These are phyloP conservation scores for Ophiostoma triangulosporum DNA, from an alignment of 2,329 filamentous ascomycete genomes.

Conservation along the genomic window DNA sequence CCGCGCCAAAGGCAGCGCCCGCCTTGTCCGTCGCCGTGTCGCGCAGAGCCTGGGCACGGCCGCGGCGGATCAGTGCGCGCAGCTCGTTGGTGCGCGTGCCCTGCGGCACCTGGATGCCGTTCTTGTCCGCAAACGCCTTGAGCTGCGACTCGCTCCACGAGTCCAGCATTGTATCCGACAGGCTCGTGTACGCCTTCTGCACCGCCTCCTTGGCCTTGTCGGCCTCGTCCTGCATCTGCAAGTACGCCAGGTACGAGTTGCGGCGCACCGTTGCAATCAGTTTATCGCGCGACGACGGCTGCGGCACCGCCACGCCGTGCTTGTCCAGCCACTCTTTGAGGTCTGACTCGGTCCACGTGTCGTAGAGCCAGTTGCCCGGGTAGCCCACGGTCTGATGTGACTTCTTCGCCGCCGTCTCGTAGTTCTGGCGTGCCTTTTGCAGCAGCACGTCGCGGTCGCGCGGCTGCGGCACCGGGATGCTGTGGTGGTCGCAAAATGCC, in stretches of 20 bases:
- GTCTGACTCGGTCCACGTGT: conserved; percentile 83
- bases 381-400: conserved; percentile 67
- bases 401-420: conserved; percentile 63
- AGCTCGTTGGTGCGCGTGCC: conserved; percentile 85
- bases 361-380: conserved; percentile 90
- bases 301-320: conserved; percentile 72
- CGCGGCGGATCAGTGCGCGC: conserved; percentile 76
- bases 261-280: conserved; percentile 81
- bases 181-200: conserved; percentile 52
- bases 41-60: conserved; percentile 58
- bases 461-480: conserved; percentile 77
- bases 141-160: conserved; percentile 80
- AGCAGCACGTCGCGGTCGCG: conserved; percentile 73
- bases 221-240: conserved; percentile 50
- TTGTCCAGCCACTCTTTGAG: conserved; percentile 88
- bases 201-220: conserved; percentile 24
- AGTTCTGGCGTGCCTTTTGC: conserved; percentile 64
- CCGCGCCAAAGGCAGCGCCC: conserved; percentile 49
- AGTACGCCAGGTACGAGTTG: conserved; percentile 68
- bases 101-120: conserved; percentile 77
- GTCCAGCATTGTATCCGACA: conserved; percentile 76
- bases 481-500: conserved; percentile 77
- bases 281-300: conserved; percentile 73
- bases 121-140: conserved; percentile 88
- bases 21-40: conserved; percentile 48